These are phyloP conservation scores for Nemania diffusa DNA, from an alignment of 2,329 filamentous ascomycete species.

Conservation along the genomic window DNA sequence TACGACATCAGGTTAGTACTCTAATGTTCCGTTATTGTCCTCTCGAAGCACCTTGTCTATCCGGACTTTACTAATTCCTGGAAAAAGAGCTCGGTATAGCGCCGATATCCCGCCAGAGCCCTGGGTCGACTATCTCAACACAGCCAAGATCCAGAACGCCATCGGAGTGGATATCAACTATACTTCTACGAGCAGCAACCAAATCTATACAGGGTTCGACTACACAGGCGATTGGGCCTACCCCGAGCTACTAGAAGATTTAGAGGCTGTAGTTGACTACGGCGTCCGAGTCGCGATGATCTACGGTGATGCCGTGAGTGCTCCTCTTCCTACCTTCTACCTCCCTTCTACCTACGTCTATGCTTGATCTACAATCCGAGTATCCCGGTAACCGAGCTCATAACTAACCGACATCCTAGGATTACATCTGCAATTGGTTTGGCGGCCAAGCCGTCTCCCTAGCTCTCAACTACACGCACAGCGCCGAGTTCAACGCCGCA, in stretches of 20 bases:
- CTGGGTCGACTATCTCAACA: slow-evolving; percentile 73
- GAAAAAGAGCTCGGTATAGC: slow-evolving; percentile 58
- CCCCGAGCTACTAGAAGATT: slow-evolving; percentile 66
- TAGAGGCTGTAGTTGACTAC: slow-evolving; percentile 68
- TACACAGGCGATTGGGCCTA: slow-evolving; percentile 71
- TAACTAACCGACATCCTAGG: slow-evolving; percentile 48
- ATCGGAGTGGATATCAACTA: slow-evolving; percentile 65
- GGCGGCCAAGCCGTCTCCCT: slow-evolving; percentile 81
- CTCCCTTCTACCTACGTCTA: not conserved
- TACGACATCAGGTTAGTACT: slow-evolving; percentile 64
- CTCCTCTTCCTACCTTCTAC: not conserved
- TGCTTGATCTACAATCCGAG: not conserved
- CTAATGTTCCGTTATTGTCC: no score
- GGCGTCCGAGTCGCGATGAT: slow-evolving; percentile 77
- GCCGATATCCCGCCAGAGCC: slow-evolving; percentile 69
- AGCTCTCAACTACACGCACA: slow-evolving; percentile 65
- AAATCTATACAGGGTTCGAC: slow-evolving; percentile 60
- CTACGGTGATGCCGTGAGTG: slow-evolving; percentile 65
- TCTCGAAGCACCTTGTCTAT: not conserved
- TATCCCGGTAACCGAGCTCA: not conserved
- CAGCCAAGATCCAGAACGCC: slow-evolving; percentile 62
- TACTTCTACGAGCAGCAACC: slow-evolving; percentile 57
- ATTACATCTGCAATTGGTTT: slow-evolving; percentile 74
- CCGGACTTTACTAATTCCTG: not conserved
- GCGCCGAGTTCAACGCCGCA: slow-evolving; percentile 67